Evolutionary conservation across 192 early-diverging fungal species (phyloP), one percentile per base, ranked within the genome.

Genomic region (Backusella liffmaniae): DNA sequence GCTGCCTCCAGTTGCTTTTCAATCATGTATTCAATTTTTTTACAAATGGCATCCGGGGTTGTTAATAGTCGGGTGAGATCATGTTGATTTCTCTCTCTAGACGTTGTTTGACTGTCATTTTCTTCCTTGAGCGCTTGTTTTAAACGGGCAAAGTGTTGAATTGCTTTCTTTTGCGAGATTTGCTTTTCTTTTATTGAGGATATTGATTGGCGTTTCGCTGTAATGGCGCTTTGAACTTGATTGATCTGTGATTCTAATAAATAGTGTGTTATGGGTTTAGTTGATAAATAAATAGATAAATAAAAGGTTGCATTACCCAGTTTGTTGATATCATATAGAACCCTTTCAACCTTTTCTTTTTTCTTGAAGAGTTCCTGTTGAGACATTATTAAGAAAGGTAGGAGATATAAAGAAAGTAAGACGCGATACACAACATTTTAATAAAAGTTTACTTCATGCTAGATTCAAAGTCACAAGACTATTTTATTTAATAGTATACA

Each of bases 211-310:
- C 44, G 37, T 32, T 72, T 72, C 1, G 42, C 23, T 44, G 21
- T 18, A 72, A 72, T 72, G 44, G 70, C 23, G 8, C 29, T 29
- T 72, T 72, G 70, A 46, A 53, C 41, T 44, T 72, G 18, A 18
- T 39, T 26, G 30, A 72, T 72, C 23, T 51, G 39, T 39, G 41
- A 72, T 72, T 72, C 70, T 72, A 37, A 67, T 5, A 3, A 32
- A 32, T 32, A 32, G 32, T 0, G 32, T 3, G 3, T 32, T 32
- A 32, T 32, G 2, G 32, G 2, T 32, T 3, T 7, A 9, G 18
- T 30, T 67, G 66, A 37, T 30, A 35, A 30, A 35, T 16, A 30
- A 35, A 35, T 12, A 1, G 32, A 35, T 2, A 0, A 70, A 13
- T 41, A 4, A 3, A 49, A 49, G 3, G 15, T 21, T 1, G 46